These are phyloP conservation scores for Podospora anserina DNA, from an alignment of 495 filamentous ascomycete species.

Conservation along the genomic window DNA sequence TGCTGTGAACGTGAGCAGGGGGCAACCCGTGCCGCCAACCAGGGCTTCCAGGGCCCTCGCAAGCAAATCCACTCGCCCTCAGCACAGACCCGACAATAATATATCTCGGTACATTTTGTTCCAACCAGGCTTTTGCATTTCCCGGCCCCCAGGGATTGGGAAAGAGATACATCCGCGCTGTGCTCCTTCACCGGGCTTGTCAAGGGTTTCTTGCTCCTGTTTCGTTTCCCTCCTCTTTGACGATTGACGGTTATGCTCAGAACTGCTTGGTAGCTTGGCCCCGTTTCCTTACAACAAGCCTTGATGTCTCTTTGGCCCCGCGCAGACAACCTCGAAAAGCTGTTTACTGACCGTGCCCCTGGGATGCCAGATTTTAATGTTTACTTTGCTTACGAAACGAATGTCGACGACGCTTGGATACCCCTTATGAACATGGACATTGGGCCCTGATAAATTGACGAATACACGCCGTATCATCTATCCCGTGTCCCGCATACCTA, in stretches of 20 bases:
- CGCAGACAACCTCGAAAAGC: constrained; percentile 12
- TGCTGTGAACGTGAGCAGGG: neutral
- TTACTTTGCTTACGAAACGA: constrained; percentile 12
- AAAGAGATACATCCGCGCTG: neutral
- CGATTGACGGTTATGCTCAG: neutral
- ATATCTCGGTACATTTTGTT: constrained; percentile 8
- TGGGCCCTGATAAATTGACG: constrained; percentile 7
- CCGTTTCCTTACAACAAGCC: neutral
- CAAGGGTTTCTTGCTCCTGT: neutral
- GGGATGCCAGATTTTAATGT: constrained; percentile 8
- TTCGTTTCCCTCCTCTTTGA: neutral
- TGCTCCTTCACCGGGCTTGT: constrained; percentile 3
- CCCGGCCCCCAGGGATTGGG: neutral
- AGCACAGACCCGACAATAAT: constrained; percentile 10
- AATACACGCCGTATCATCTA: constrained; percentile 5
- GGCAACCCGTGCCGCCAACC: constrained; percentile 10
- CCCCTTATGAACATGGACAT: neutral
- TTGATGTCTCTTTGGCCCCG: constrained; percentile 7
- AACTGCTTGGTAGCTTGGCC: neutral
- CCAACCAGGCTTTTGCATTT: constrained; percentile 7
- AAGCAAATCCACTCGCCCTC: neutral
- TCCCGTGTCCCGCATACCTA: constrained; percentile 1
- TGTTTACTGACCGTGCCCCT: constrained; percentile 11
- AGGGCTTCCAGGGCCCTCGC: constrained; percentile 2
- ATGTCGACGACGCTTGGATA: constrained; percentile 13